phyloP scores from a whole-genome alignment of 352 stramenopile species.

The Thraustochytrium sp. region DNA sequence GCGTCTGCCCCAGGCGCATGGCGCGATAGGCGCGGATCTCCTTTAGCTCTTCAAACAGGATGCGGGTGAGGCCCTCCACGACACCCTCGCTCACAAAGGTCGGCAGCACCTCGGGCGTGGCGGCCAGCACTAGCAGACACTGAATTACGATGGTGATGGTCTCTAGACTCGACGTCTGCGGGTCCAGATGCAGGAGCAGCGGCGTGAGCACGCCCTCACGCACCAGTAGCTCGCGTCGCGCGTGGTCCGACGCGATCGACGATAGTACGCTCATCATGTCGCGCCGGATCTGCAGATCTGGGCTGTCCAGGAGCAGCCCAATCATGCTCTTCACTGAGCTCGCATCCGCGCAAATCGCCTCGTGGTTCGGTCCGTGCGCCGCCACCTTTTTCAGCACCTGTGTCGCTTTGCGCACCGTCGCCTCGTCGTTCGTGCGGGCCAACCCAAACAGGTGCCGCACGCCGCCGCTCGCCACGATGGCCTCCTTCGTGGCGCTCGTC shows the following conservation, averaged over 20 bases:
- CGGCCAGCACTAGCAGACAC: neutral
- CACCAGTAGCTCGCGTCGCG: neutral
- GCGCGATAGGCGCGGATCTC: slow-evolving; percentile 15
- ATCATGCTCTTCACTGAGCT: neutral
- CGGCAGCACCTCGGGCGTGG: neutral
- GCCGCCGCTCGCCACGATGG: slow-evolving; percentile 61
- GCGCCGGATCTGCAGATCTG: neutral
- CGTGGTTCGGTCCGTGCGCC: slow-evolving; percentile 56
- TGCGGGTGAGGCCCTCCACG: neutral
- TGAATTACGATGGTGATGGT: neutral
- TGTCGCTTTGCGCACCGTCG: slow-evolving; percentile 58
- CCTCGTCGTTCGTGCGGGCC: slow-evolving; percentile 53
- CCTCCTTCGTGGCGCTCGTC: slow-evolving; percentile 60
- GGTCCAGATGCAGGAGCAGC: neutral
- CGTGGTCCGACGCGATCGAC: neutral
- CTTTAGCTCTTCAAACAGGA: slow-evolving; percentile 22
- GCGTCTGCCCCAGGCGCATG: neutral
- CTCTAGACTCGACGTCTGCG: neutral
- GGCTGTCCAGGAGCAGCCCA: neutral
- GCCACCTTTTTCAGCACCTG: slow-evolving; percentile 61
- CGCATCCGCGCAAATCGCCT: slow-evolving; percentile 51
- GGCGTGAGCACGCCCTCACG: neutral
- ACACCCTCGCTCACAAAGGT: neutral
- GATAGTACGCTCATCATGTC: slow-evolving; percentile 31
- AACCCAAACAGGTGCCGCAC: slow-evolving; percentile 63